Conservation (phyloP, 2,329 filamentous ascomycete species). For the Cladobotryum protrusum region DNA sequence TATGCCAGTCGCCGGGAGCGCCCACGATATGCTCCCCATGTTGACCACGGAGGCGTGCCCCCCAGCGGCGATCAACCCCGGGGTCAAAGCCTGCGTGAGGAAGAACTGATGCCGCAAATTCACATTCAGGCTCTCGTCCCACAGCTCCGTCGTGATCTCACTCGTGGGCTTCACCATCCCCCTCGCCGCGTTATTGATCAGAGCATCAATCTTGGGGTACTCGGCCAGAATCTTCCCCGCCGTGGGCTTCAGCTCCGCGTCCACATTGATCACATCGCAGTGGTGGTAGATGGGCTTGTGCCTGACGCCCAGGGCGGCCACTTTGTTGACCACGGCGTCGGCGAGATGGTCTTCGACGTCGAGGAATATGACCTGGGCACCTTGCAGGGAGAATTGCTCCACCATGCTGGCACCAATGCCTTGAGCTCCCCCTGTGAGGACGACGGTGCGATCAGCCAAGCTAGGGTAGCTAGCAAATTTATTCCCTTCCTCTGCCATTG, state of each 20-base stretch:
- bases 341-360: slow-evolving; percentile 22
- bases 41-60: slow-evolving; percentile 31
- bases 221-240: slow-evolving; percentile 26
- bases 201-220: slow-evolving; percentile 55
- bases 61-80: slow-evolving; percentile 41
- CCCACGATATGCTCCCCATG: slow-evolving; percentile 45
- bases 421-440: slow-evolving; percentile 41
- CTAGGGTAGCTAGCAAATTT: slow-evolving; percentile 35
- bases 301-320: slow-evolving; percentile 13
- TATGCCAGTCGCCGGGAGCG: slow-evolving; percentile 35
- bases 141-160: slow-evolving; percentile 34
- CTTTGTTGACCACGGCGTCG: slow-evolving; percentile 22
- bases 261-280: slow-evolving; percentile 37
- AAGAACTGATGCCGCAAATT: slow-evolving; percentile 50
- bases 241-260: slow-evolving; percentile 23
- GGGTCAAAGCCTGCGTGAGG: slow-evolving; percentile 63
- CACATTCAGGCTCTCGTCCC: slow-evolving; percentile 36
- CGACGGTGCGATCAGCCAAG: slow-evolving; percentile 32
- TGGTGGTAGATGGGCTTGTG: slow-evolving; percentile 31
- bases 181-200: slow-evolving; percentile 75
- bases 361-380: slow-evolving; percentile 39
- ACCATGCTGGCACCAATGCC: slow-evolving; percentile 41
- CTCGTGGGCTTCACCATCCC: slow-evolving; percentile 20
- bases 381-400: slow-evolving; percentile 38
- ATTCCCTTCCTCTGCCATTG: slow-evolving; percentile 6